These are phyloP conservation scores for Coniochaeta sp. DNA, from an alignment of 2,329 filamentous ascomycete species.

Conservation along the genomic window DNA sequence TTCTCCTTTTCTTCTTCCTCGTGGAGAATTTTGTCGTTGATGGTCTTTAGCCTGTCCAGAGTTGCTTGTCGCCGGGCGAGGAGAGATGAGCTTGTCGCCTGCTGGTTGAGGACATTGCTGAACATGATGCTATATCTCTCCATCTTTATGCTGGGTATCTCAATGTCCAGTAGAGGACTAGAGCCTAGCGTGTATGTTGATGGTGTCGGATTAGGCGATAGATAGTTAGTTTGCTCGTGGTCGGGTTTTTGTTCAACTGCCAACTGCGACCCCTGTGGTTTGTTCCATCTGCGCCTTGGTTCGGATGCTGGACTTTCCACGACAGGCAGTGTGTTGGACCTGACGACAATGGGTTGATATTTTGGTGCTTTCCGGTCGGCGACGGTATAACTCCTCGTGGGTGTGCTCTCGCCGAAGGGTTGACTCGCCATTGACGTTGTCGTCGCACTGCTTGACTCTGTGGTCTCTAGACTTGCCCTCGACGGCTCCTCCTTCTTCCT, in stretches of 20 bases:
- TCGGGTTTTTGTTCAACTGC: background rate
- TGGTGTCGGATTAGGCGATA: background rate
- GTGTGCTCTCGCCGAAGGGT: conserved; percentile 8
- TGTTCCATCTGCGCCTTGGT: background rate
- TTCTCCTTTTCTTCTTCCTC: conserved; percentile 26
- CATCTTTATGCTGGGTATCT: conserved; percentile 74
- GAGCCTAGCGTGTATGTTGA: background rate
- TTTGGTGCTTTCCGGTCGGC: conserved; percentile 24
- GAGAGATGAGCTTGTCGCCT: conserved; percentile 30
- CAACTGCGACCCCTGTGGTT: background rate
- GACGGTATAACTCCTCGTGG: conserved; percentile 29
- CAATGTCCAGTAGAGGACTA: conserved; percentile 55
- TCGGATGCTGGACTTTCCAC: conserved; percentile 10
- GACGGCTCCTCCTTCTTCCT: conserved; percentile 29
- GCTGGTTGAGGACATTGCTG: conserved; percentile 56
- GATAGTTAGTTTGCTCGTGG: conserved; percentile 5
- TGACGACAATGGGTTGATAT: conserved; percentile 35
- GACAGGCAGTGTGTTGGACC: conserved; percentile 34
- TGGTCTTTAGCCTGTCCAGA: conserved; percentile 48
- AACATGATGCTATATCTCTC: conserved; percentile 97
- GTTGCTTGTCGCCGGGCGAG: conserved; percentile 53
- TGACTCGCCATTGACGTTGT: conserved; percentile 6
- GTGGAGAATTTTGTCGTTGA: conserved; percentile 35
- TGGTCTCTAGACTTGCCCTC: conserved; percentile 7
- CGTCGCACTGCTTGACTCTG: conserved; percentile 13